Evolutionary conservation across 768 basidiomycete species (phyloP), one percentile per base, ranked within the genome.

Genomic region (Termitomyces sp.): DNA sequence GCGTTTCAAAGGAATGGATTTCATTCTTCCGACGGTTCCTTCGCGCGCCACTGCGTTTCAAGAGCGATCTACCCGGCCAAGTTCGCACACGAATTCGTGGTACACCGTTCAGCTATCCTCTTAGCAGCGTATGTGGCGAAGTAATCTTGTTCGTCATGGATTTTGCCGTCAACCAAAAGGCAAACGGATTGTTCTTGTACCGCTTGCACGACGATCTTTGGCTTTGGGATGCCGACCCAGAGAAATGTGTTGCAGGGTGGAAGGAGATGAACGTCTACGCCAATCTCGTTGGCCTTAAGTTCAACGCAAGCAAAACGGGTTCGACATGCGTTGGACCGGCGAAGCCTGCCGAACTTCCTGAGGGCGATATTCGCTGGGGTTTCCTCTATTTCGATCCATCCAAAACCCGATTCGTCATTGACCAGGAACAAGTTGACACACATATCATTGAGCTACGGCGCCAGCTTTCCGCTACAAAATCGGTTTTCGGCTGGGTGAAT

Each of bases 161-260:
- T 65, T 79, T 78, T 60, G 79, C 79, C 8, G 77, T 81, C 59
- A 81, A 81, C 53, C 80, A 79, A 55, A 67, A 66, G 37, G 74
- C 79, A 1, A 58, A 74, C 25, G 79, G 79, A 4, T 63, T 82
- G 11, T 77, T 72, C 65, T 72, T 82, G 15, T 75, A 80, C 55
- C 71, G 79, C 55, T 76, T 80, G 67, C 78, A 81, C 64, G 79
- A 81, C 56, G 80, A 82, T 56, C 66, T 81, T 7, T 81, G 79
- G 79, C 62, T 81, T 17, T 79, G 75, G 76, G 72, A 77, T 52
- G 63, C 73, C 0, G 66, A 76, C 17, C 61, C 72, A 5, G 47
- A 60, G 34, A 74, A 73, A 55, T 76, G 76, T 37, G 74, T 69
- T 8, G 56, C 67, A 2, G 80, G 72, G 0, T 81, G 78, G 79